Evolutionary conservation across 1,284 basidiomycete species (phyloP), one percentile per base, ranked within the genome.

Genomic region (Ganoderma meredithae): DNA sequence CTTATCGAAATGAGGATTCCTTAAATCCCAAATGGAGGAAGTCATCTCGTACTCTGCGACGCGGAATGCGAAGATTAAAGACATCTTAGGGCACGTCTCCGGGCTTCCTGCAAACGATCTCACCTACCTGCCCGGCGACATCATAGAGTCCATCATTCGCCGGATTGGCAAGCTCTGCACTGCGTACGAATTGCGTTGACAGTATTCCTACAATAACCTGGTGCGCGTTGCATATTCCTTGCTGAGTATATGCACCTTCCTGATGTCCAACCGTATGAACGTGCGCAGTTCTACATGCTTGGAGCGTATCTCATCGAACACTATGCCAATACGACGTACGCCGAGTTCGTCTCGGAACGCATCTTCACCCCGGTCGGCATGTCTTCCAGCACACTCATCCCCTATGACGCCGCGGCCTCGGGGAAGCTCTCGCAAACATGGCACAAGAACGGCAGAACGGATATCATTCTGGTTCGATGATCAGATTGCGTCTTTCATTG

Each of bases 121-220:
- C 19, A 74, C 81, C 0, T 81, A 81, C 62, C 72, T 71, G 1
- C 75, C 72, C 0, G 63, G 66, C 6, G 80, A 83, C 43, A 77
- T 75, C 0, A 67, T 76, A 0, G 55, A 56, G 5, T 78, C 78
- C 17, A 44, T 79, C 9, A 63, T 83, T 13, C 17, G 33, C 25
- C 76, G 79, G 10, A 68, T 85, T 69, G 74, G 72, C 17, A 61
- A 82, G 67, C 75, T 85, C 12, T 74, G 71, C 1, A 79, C 82
- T 0, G 76, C 79, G 1, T 81, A 78, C 58, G 84, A 83, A 70
- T 73, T 85, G 2, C 79, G 84, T 31, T 73, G 83, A 67, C 72
- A 73, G 25, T 84, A 76, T 73, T 79, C 78, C 7, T 85, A 84
- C 73, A 84, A 81, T 71, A 84, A 84, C 49, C 76, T 79, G 63